Conservation (phyloP, 2,329 filamentous ascomycete genomes). For the Calonectria crousiana region DNA sequence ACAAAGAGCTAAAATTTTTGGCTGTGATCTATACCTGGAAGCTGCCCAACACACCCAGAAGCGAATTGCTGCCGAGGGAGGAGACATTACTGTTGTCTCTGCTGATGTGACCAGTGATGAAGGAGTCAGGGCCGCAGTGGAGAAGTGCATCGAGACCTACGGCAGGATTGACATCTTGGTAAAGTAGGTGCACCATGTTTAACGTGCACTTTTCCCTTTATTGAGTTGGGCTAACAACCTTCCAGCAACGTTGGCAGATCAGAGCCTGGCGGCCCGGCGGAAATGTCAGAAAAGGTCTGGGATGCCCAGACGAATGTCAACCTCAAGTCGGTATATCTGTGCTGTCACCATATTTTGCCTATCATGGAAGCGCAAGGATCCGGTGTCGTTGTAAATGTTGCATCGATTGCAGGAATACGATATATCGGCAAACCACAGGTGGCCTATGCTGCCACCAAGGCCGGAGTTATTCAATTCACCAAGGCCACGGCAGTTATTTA, state of each 20-base stretch:
- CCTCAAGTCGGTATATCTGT: slow-evolving; percentile 26
- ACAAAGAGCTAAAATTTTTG: background rate
- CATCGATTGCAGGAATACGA: slow-evolving; percentile 45
- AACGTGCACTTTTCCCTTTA: too few species aligned
- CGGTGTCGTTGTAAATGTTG: slow-evolving; percentile 10
- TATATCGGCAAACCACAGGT: slow-evolving; percentile 59
- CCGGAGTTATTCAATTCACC: slow-evolving; percentile 59
- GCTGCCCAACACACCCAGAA: background rate
- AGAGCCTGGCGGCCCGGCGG: background rate
- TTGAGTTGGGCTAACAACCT: background rate
- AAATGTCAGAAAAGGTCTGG: slow-evolving; percentile 15
- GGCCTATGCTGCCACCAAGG: slow-evolving; percentile 60
- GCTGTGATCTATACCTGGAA: background rate
- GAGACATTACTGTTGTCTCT: background rate
- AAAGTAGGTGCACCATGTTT: background rate
- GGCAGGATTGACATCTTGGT: background rate
- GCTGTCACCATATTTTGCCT: slow-evolving; percentile 23
- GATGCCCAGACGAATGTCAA: slow-evolving; percentile 20
- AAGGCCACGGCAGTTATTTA: slow-evolving; percentile 60
- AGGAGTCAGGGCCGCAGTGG: background rate
- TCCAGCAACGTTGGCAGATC: background rate
- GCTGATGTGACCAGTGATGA: background rate
- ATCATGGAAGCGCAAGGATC: slow-evolving; percentile 28
- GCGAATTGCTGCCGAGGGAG: background rate
- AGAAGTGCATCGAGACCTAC: background rate